phyloP scores from a whole-genome alignment of 495 filamentous ascomycete genomes.

The Pseudomonodictys pantanalensis region DNA sequence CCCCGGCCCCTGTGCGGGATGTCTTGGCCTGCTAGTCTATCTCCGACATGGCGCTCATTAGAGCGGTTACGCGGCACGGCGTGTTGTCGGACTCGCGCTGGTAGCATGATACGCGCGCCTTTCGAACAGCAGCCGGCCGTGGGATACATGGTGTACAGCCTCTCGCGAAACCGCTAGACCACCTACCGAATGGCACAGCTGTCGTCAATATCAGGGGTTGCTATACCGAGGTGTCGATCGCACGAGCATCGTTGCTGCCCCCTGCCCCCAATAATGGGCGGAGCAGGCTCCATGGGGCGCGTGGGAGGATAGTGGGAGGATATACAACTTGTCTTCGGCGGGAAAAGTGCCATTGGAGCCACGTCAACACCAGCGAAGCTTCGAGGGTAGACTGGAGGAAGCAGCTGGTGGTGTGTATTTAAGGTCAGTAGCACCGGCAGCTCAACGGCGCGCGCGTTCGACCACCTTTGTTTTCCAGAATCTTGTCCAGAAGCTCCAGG shows the following conservation, averaged over 20 bases:
- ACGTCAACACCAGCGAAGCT: slow-evolving; percentile 19
- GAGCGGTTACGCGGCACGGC: slow-evolving; percentile 2
- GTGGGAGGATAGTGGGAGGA: slow-evolving; percentile 6
- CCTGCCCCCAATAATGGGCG: slow-evolving; percentile 13
- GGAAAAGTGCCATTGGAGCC: slow-evolving; percentile 14
- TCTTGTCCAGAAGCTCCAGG: no score
- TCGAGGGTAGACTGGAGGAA: no score
- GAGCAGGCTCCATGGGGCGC: background rate
- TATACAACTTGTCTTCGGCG: slow-evolving; percentile 2
- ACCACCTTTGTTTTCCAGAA: background rate
- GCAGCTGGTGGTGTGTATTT: no score
- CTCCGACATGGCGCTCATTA: slow-evolving; percentile 22
- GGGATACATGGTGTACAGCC: no score
- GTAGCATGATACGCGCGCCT: background rate
- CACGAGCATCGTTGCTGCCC: background rate
- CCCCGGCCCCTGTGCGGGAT: background rate
- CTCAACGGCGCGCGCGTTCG: background rate
- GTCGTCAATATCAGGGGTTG: slow-evolving; percentile 10
- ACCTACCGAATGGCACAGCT: background rate
- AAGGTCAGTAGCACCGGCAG: background rate
- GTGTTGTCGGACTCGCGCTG: background rate
- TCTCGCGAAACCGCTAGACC: no score
- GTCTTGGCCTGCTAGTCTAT: slow-evolving; percentile 9
- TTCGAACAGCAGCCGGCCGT: background rate
- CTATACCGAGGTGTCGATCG: slow-evolving; percentile 11